phyloP scores from a whole-genome alignment of 75 land plant species.

The Isoetes taiwanensis region DNA sequence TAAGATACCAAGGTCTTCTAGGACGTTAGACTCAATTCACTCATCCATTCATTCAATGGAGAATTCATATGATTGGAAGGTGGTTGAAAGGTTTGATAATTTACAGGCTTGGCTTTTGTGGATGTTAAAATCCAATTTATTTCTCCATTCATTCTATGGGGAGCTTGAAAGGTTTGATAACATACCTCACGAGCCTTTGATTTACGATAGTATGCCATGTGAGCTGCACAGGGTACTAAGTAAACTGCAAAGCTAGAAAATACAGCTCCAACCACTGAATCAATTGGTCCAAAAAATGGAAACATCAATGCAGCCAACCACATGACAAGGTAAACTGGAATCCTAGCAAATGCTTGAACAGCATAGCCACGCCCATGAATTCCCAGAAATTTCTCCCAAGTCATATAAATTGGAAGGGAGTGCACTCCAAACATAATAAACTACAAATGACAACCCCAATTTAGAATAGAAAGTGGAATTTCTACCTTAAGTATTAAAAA shows the following conservation, averaged over 20 bases:
- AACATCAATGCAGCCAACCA: neutral
- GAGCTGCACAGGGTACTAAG: constrained; percentile 1
- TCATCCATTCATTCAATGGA: too few relatives aligned
- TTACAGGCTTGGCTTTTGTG: too few relatives aligned
- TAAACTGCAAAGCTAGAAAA: constrained; percentile 1
- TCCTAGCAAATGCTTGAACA: neutral
- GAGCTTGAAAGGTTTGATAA: neutral
- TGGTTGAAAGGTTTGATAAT: too few relatives aligned
- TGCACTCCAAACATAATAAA: neutral
- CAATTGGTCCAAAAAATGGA: constrained; percentile 1
- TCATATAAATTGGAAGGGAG: constrained; percentile 1
- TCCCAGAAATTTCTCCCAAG: constrained; percentile 3
- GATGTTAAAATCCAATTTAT: neutral
- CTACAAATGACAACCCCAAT: neutral
- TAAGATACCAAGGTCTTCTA: too few relatives aligned
- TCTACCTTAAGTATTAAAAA: neutral
- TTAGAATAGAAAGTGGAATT: neutral
- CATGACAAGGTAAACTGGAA: neutral
- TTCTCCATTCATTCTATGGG: too few relatives aligned
- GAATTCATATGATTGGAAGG: neutral
- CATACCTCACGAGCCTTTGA: neutral
- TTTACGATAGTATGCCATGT: too few relatives aligned
- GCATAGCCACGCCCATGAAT: neutral
- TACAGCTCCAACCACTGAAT: constrained; percentile 1
- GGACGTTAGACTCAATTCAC: too few relatives aligned